Evolutionary conservation across 768 basidiomycete species (phyloP).

Genomic region (Leccinum imitatum): DNA sequence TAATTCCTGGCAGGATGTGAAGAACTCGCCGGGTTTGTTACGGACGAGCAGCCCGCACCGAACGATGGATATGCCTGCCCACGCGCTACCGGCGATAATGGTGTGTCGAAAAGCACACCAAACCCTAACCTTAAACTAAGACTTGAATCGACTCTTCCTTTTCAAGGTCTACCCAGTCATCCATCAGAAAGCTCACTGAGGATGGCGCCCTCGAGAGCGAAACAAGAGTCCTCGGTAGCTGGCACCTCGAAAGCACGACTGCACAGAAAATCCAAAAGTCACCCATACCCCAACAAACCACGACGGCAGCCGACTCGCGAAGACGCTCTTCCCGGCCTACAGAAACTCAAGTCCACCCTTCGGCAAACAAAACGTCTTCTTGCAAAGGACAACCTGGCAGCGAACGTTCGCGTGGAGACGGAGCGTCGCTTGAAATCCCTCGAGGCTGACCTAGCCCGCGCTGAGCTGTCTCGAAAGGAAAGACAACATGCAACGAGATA

Average conservation of each 20-base stretch:
- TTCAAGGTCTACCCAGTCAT: too few relatives aligned
- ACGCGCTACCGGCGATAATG: too few relatives aligned
- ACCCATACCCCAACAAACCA: conserved; percentile 15
- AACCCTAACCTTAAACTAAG: conserved; percentile 19
- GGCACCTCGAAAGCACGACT: conserved; percentile 17
- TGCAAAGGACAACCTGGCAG: conserved; percentile 83
- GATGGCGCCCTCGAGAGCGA: conserved; percentile 24
- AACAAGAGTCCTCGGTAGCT: conserved; percentile 1
- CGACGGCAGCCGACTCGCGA: conserved; percentile 8
- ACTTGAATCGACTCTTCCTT: background rate
- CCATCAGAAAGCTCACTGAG: background rate
- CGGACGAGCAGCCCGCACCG: too few relatives aligned
- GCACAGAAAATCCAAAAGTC: conserved; percentile 13
- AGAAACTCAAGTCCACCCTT: conserved; percentile 82
- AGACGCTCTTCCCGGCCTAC: conserved; percentile 58
- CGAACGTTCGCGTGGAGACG: conserved; percentile 78
- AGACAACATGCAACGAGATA: conserved; percentile 74
- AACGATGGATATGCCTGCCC: too few relatives aligned
- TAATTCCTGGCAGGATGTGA: too few relatives aligned
- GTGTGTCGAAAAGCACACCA: background rate
- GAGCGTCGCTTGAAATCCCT: conserved; percentile 77
- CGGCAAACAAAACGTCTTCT: conserved; percentile 82
- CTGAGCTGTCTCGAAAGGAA: conserved; percentile 65
- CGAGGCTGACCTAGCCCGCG: conserved; percentile 67
- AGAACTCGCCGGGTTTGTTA: too few relatives aligned